Base-by-base conservation (phyloP, 768 basidiomycete species). In the Mycena venus region DNA sequence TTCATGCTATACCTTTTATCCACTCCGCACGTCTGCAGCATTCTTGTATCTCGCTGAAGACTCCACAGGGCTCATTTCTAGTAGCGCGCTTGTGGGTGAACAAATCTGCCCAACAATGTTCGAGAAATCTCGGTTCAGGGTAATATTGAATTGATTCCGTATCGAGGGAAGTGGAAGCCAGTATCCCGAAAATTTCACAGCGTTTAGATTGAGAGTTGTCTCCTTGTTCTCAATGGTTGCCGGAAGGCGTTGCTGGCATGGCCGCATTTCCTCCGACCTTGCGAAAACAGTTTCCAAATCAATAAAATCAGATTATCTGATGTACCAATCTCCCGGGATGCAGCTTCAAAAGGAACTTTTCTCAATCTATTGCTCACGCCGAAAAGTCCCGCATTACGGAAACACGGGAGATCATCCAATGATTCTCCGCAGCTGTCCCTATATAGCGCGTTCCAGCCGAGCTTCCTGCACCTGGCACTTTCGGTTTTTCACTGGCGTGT, bases 271-370 rank as follows among this genome's bases (percentile, higher is more conserved):
- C 56, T 4, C 36, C 11, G 15, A 3, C 36, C 36, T 15, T n/a
- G n/a, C n/a, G n/a, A n/a, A n/a, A n/a, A n/a, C n/a, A n/a, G 36
- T 38, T 38, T 38, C 36, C 15, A 29, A 23, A 49, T 32, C 38
- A 42, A 11, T 32, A 25, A 17, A 25, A 65, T 65, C 63, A 65
- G 63, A 65, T 51, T 65, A 65, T 65, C 63, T 23, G 63, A 65
- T 65, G 47, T 23, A 32, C 63, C 63, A 65, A 53, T 49, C 32
- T 51, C 2, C 15, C 14, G 63, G 63, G 44, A 6, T 5, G 9
- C 38, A 23, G 12, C 19, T 25, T 3, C 6, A 34, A 58, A 21
- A 58, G 14, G 15, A 55, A 29, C 7, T 27, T 27, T 29, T 29
- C 17, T 32, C 14, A 21, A 9, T 32, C 3, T 19, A 31, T 55